Evolutionary conservation across 306 rosid genomes (phyloP).

Genomic region (Quercus suber): DNA sequence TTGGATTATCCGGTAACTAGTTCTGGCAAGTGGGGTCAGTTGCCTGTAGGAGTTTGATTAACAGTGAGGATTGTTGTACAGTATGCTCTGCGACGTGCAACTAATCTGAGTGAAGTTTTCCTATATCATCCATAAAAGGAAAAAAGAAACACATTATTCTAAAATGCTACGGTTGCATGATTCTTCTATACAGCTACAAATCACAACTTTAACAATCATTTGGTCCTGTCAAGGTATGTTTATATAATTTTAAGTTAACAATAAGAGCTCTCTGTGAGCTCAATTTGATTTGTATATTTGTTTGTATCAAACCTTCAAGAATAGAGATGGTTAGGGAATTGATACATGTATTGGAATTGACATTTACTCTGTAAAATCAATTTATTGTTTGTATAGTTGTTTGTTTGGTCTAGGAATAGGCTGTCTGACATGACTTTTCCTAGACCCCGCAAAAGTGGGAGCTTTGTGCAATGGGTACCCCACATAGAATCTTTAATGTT

Average conservation of each 20-base stretch:
- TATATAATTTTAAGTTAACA: background rate
- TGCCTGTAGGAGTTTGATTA: too few relatives aligned
- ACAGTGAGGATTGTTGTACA: too few relatives aligned
- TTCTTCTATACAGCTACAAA: background rate
- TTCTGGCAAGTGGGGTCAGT: fast-evolving
- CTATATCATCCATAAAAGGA: too few relatives aligned
- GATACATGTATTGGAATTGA: background rate
- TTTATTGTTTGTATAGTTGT: background rate
- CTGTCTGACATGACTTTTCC: too few relatives aligned
- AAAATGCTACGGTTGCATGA: background rate
- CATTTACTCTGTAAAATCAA: background rate
- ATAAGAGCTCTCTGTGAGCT: background rate
- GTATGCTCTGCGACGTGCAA: fast-evolving
- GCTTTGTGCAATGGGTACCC: too few relatives aligned
- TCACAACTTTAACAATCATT: background rate
- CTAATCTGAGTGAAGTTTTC: too few relatives aligned
- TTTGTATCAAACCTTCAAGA: background rate
- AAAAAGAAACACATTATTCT: background rate
- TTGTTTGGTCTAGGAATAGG: background rate
- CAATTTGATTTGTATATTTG: background rate
- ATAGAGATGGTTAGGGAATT: background rate
- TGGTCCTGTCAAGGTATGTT: background rate
- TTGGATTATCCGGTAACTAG: fast-evolving
- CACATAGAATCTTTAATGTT: too few relatives aligned
- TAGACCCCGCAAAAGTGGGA: too few relatives aligned